Evolutionary conservation across 2,329 filamentous ascomycete species (phyloP).

Genomic region (Epichloe baconii): DNA sequence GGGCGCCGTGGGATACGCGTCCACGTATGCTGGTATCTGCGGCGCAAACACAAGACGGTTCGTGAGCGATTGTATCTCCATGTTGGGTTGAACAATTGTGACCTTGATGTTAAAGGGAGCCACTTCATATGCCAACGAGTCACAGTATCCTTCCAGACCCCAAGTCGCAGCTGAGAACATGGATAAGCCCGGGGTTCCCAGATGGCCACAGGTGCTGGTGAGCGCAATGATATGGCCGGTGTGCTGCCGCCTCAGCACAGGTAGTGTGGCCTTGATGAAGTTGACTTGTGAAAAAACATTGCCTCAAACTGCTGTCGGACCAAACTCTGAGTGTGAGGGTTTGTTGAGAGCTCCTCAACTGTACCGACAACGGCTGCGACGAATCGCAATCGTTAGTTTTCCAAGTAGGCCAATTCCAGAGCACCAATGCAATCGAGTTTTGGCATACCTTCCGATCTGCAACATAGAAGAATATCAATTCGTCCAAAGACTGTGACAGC

Average conservation of each 20-base stretch:
- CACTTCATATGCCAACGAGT: constrained; percentile 90
- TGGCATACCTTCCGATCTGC: constrained; percentile 63
- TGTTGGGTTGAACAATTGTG: constrained; percentile 89
- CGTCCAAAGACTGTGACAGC: constrained; percentile 72
- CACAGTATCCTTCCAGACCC: constrained; percentile 92
- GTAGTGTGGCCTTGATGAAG: constrained; percentile 79
- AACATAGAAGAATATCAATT: constrained; percentile 83
- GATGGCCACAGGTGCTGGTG: constrained; percentile 80
- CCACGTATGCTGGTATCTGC: constrained; percentile 44
- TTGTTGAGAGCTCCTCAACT: constrained; percentile 77
- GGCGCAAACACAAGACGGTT: constrained; percentile 80
- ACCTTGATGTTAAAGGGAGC: constrained; percentile 94
- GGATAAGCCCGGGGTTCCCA: constrained; percentile 81
- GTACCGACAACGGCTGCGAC: constrained; percentile 66
- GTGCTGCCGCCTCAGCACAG: constrained; percentile 63
- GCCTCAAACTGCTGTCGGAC: constrained; percentile 86
- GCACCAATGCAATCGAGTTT: background rate
- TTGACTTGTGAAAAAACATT: constrained; percentile 95
- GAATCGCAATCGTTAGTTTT: background rate
- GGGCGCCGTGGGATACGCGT: constrained; percentile 46
- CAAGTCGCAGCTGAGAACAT: constrained; percentile 89
- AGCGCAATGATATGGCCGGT: constrained; percentile 85
- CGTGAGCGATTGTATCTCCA: constrained; percentile 78
- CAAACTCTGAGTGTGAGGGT: constrained; percentile 58
- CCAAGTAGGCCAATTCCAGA: no score